Percentiles rank a stretch among this genome's conserved stretches.
Evolutionary conservation across 257 asterid genomes (phyloP).

Genomic region (Cruciata laevipes): DNA sequence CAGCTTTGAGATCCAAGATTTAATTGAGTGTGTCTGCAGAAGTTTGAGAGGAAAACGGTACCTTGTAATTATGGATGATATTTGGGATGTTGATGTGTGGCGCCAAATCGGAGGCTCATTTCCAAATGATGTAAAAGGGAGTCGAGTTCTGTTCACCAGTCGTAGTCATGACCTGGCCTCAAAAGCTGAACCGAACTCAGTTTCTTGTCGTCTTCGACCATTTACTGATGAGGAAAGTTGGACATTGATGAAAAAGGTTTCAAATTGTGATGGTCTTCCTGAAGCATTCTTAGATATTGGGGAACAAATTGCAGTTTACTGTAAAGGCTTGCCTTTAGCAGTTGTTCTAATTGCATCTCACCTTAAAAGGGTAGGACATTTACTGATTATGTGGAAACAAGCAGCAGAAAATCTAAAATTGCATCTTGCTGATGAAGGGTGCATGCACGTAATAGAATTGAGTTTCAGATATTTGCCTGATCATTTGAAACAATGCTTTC

Average conservation of each 20-base stretch:
- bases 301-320: not conserved
- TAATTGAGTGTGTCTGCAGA: not conserved
- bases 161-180: not conserved
- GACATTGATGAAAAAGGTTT: not conserved
- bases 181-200: not conserved
- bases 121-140: not conserved
- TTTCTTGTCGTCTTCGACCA: not conserved
- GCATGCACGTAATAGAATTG: not conserved
- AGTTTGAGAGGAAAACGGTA: not conserved
- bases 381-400: not conserved
- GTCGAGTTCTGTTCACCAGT: not conserved
- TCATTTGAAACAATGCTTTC: slow-evolving; percentile 2
- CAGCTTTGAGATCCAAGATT: not conserved
- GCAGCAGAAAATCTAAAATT: not conserved
- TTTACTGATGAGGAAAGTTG: not conserved
- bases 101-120: not conserved
- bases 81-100: not conserved
- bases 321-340: slow-evolving; percentile 2
- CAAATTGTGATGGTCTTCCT: not conserved
- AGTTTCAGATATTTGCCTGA: not conserved
- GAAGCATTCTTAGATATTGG: not conserved
- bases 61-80: not conserved
- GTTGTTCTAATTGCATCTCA: not conserved
- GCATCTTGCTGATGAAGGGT: not conserved
- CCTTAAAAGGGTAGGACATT: not conserved